Evolutionary conservation across 1,139 yeast genomes (phyloP).

Genomic region (Debaryomycetaceae sp.): DNA sequence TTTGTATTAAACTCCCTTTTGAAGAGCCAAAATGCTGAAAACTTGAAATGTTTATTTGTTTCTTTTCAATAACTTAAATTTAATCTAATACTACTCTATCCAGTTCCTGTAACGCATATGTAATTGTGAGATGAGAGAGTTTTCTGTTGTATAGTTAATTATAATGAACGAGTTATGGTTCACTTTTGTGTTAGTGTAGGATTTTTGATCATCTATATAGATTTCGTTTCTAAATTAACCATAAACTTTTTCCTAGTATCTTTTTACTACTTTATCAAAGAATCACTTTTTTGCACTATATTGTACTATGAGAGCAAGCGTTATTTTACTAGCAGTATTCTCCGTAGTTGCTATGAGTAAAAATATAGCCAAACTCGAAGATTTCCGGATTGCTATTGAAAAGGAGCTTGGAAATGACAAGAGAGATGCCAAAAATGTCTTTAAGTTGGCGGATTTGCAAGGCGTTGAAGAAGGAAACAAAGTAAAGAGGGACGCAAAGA

Average conservation of each 20-base stretch:
- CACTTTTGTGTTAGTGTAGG: background rate
- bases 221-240: too few relatives aligned
- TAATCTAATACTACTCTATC: background rate
- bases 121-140: background rate
- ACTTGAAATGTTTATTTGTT: background rate
- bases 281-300: too few relatives aligned
- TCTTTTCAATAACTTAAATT: background rate
- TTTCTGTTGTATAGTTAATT: constrained; percentile 1
- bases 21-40: background rate
- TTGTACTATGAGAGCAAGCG: background rate
- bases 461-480: background rate
- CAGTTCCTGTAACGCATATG: background rate
- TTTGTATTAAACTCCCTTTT: constrained; percentile 44
- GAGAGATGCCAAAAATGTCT: constrained; percentile 17
- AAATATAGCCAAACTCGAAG: constrained; percentile 18
- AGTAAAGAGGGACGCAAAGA: constrained; percentile 18
- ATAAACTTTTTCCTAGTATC: too few relatives aligned
- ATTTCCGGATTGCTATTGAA: constrained; percentile 9
- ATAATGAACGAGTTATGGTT: background rate
- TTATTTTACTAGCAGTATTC: background rate
- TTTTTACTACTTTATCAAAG: too few relatives aligned
- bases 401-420: constrained; percentile 9
- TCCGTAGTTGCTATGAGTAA: constrained; percentile 7
- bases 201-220: too few relatives aligned
- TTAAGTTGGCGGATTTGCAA: constrained; percentile 1